phyloP scores from a whole-genome alignment of 192 early-diverging fungal species.

The Dissophora globulifera region DNA sequence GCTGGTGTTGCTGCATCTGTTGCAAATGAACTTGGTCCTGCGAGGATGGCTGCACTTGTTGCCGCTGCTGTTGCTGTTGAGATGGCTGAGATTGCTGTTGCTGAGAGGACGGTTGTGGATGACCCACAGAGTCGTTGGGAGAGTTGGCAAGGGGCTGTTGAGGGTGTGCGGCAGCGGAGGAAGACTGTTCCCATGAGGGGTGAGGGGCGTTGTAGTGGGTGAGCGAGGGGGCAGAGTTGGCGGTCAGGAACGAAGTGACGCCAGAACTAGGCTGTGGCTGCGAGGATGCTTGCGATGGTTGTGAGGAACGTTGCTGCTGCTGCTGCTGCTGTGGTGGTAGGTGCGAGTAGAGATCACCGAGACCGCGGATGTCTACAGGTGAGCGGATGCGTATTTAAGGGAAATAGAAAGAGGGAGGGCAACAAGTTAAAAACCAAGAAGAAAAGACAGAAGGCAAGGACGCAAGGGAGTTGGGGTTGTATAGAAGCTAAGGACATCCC shows the following conservation, averaged over 20 bases:
- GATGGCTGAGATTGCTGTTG: conserved; percentile 18
- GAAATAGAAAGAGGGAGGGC: conserved; percentile 9
- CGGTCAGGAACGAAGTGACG: neutral
- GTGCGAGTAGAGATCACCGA: conserved; percentile 22
- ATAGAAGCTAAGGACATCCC: no score
- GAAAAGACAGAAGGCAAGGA: neutral
- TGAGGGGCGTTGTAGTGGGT: neutral
- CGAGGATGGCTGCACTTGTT: neutral
- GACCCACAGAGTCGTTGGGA: conserved; percentile 10
- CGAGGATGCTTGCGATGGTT: conserved; percentile 25
- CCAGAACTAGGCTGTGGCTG: conserved; percentile 8
- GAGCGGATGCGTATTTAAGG: neutral
- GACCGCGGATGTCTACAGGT: conserved; percentile 26
- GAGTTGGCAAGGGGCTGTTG: neutral
- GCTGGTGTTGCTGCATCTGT: conserved; percentile 36
- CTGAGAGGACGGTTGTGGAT: neutral
- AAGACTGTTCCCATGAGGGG: conserved; percentile 21
- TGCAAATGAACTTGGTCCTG: conserved; percentile 27
- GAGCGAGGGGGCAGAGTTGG: neutral
- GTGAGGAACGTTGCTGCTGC: conserved; percentile 3
- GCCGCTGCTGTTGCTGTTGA: conserved; percentile 18
- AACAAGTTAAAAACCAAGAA: neutral
- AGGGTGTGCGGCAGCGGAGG: conserved; percentile 6
- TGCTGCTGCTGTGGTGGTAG: conserved; percentile 17
- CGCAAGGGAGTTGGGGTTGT: neutral